Conservation (phyloP, 2,329 filamentous ascomycete species). For the Trichoderma sp. region DNA sequence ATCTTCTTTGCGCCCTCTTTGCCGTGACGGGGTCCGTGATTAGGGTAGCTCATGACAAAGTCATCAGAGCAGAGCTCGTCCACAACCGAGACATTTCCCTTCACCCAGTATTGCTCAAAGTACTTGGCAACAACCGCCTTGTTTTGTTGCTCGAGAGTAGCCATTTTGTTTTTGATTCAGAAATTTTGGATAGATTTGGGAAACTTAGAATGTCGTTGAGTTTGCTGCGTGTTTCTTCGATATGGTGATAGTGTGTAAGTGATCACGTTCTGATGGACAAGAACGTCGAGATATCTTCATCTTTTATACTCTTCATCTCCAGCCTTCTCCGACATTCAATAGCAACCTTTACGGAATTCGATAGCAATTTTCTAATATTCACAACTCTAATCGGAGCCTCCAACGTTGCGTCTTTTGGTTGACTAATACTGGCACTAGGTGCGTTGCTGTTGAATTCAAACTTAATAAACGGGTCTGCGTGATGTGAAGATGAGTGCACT, state of each 20-base stretch:
- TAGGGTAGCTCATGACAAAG: neutral
- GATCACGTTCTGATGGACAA: neutral
- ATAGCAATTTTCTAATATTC: too few species aligned
- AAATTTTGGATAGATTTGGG: neutral
- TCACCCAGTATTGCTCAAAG: neutral
- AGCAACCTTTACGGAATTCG: too few species aligned
- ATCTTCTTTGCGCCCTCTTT: neutral
- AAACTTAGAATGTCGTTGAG: neutral
- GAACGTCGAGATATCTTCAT: neutral
- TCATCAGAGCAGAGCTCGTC: neutral
- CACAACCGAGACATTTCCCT: neutral
- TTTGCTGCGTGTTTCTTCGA: neutral
- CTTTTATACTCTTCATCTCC: neutral
- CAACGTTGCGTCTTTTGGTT: neutral
- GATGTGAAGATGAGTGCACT: neutral
- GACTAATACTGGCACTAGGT: neutral
- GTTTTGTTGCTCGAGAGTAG: neutral
- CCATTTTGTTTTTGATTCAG: neutral
- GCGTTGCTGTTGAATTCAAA: neutral
- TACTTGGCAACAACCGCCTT: neutral
- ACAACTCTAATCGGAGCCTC: neutral
- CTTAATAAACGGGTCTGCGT: neutral
- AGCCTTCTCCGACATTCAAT: too few species aligned
- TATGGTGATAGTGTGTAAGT: neutral
- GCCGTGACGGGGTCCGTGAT: neutral